These are phyloP conservation scores for Bodo saltans DNA, from an alignment of 78 protist species.

Conservation along the genomic window DNA sequence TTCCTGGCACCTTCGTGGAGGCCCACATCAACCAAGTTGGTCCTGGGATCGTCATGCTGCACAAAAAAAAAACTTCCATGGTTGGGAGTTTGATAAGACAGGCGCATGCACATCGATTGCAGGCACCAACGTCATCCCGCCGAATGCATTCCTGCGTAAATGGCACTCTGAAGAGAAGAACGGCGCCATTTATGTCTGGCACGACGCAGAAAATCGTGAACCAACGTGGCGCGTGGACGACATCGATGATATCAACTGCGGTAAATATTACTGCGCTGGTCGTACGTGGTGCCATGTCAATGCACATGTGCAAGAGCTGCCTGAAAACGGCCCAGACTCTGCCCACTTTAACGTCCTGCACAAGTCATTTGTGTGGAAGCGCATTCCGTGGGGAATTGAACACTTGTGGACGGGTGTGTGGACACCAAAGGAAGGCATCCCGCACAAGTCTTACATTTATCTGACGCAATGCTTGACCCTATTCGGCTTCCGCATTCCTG, in stretches of 20 bases:
- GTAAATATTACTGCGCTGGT: not conserved
- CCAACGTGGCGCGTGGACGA: conserved; percentile 8
- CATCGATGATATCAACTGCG: not conserved
- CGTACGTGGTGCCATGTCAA: not conserved
- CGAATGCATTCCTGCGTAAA: not conserved
- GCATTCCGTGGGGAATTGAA: not conserved
- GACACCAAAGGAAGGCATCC: not conserved
- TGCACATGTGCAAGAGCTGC: conserved; percentile 28
- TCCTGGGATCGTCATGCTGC: too few relatives aligned
- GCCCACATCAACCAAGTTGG: conserved; percentile 12
- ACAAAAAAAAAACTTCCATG: too few relatives aligned
- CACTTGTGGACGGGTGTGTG: conserved; percentile 2
- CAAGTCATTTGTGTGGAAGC: not conserved
- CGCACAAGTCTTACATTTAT: not conserved
- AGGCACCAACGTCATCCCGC: conserved; percentile 9
- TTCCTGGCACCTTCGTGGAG: not conserved
- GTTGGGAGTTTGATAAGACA: conserved; percentile 34
- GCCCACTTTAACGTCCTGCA: conserved; percentile 45
- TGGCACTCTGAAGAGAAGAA: not conserved
- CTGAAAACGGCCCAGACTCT: conserved; percentile 49
- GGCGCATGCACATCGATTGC: conserved; percentile 31
- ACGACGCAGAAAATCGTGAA: conserved; percentile 20
- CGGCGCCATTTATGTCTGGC: conserved; percentile 25
- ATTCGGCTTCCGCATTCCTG: not conserved
- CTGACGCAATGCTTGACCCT: not conserved